Conservation (phyloP, 1,284 basidiomycete genomes). For the Pseudozyma hubeiensis region DNA sequence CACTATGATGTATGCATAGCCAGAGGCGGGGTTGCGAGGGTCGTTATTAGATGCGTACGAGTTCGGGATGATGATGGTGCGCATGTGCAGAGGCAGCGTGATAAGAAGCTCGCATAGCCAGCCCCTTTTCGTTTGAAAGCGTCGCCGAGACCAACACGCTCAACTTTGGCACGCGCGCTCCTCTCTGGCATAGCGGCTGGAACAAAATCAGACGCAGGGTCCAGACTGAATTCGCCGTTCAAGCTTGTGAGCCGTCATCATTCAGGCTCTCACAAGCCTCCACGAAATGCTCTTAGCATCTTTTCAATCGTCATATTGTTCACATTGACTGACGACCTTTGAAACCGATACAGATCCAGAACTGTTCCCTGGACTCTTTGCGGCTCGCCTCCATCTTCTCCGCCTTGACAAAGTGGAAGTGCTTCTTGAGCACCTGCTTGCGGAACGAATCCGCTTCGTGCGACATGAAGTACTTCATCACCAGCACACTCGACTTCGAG, state of each 20-base stretch:
- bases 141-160: constrained; percentile 19
- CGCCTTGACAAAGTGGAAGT: constrained; percentile 53
- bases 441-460: constrained; percentile 56
- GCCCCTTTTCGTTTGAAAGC: constrained; percentile 8
- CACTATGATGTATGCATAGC: constrained; percentile 19
- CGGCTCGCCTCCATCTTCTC: constrained; percentile 62
- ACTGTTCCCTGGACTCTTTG: constrained; percentile 58
- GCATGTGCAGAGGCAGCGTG: background rate
- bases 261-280: too few relatives aligned
- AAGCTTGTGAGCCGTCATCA: background rate
- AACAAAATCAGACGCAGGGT: constrained; percentile 16
- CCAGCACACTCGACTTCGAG: constrained; percentile 27
- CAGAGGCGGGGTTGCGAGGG: background rate
- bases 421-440: constrained; percentile 42
- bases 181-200: background rate
- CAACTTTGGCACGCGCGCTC: background rate
- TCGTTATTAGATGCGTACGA: too few relatives aligned
- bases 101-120: background rate
- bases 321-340: constrained; percentile 10
- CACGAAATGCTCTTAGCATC: too few relatives aligned
- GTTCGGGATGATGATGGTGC: too few relatives aligned
- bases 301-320: background rate
- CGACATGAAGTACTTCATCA: constrained; percentile 61
- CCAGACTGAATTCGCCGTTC: constrained; percentile 8
- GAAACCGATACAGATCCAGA: constrained; percentile 59